Conservation (phyloP, 768 basidiomycete genomes). For the Amyloporia xantha region DNA sequence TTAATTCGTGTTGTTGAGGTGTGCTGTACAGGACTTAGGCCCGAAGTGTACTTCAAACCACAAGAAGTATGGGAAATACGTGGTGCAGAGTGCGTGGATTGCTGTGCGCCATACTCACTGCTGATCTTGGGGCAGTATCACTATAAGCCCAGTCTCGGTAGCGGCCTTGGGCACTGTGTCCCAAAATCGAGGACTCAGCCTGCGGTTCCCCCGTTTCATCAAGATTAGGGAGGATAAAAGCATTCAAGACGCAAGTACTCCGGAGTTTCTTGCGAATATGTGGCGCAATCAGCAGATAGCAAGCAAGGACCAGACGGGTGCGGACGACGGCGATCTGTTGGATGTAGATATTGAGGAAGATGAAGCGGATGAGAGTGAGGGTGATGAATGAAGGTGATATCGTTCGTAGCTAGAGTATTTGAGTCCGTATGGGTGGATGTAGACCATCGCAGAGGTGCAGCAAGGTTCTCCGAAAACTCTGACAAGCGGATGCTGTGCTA, state of each 20-base stretch:
- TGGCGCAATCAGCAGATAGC: conserved; percentile 56
- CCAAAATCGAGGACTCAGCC: conserved; percentile 58
- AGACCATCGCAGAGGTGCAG: too few species aligned
- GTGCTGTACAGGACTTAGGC: conserved; percentile 55
- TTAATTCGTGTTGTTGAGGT: background rate
- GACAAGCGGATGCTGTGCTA: too few species aligned
- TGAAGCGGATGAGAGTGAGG: conserved; percentile 20
- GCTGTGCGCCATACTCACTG: conserved; percentile 15
- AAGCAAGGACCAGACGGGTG: conserved; percentile 28
- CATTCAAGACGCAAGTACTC: conserved; percentile 66
- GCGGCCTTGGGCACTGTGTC: conserved; percentile 65
- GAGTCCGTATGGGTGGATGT: too few species aligned
- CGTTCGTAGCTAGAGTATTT: too few species aligned
- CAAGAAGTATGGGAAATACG: conserved; percentile 87
- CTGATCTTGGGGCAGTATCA: conserved; percentile 43
- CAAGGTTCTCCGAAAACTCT: too few species aligned
- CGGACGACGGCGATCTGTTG: conserved; percentile 55
- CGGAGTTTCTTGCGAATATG: conserved; percentile 61
- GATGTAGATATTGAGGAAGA: conserved; percentile 39
- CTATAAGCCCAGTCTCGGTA: conserved; percentile 78
- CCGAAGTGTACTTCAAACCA: conserved; percentile 66
- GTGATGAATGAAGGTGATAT: conserved; percentile 3
- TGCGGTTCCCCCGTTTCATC: conserved; percentile 88
- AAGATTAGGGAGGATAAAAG: conserved; percentile 66
- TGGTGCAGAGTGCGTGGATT: conserved; percentile 52